Percentiles rank a stretch among this genome's conserved stretches.
Evolutionary conservation across 1,284 basidiomycete genomes (phyloP).

Genomic region (Vanrija humicola): DNA sequence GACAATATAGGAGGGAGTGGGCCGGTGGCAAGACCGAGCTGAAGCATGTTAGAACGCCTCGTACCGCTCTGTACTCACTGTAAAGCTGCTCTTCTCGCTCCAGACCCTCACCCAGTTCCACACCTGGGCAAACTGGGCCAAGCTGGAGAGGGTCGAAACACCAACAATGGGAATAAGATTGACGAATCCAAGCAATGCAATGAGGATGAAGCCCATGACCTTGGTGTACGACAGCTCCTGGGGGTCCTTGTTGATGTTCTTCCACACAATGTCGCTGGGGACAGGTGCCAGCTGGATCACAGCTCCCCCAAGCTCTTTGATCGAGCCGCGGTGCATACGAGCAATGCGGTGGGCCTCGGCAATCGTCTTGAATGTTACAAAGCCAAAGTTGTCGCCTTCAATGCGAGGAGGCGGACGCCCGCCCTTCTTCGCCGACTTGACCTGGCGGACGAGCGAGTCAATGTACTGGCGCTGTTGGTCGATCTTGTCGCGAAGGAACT

Average conservation of each 20-base stretch:
- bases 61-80: slow-evolving; percentile 20
- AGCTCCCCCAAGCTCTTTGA: slow-evolving; percentile 46
- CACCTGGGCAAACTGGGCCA: slow-evolving; percentile 48
- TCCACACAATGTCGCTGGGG: slow-evolving; percentile 62
- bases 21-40: slow-evolving; percentile 76
- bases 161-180: slow-evolving; percentile 74
- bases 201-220: slow-evolving; percentile 68
- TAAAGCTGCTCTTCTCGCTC: slow-evolving; percentile 34
- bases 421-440: slow-evolving; percentile 40
- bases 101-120: background rate
- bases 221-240: slow-evolving; percentile 64
- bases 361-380: slow-evolving; percentile 88
- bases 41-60: background rate
- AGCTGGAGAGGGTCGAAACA: slow-evolving; percentile 75
- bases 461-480: slow-evolving; percentile 71
- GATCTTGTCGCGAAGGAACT: slow-evolving; percentile 61
- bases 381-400: slow-evolving; percentile 79
- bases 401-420: slow-evolving; percentile 25
- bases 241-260: slow-evolving; percentile 72
- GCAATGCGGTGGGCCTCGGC: slow-evolving; percentile 65
- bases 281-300: slow-evolving; percentile 39
- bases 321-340: slow-evolving; percentile 38
- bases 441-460: slow-evolving; percentile 54
- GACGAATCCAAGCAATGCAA: slow-evolving; percentile 75
- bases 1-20: slow-evolving; percentile 80